Conservation (phyloP, 371 early-diverging fungal species). For the Gilbertella persicaria region DNA sequence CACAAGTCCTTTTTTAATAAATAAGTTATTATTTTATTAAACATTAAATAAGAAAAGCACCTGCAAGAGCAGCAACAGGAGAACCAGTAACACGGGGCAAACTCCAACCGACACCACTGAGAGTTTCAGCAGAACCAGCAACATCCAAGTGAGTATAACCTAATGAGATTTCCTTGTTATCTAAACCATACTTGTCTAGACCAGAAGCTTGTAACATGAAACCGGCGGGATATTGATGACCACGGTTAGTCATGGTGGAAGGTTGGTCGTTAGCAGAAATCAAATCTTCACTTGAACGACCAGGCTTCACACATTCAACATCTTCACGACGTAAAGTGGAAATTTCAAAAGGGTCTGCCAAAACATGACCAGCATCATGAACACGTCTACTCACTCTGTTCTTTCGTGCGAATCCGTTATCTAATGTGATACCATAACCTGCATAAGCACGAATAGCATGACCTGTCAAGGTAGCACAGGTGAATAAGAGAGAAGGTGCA, state of each 20-base stretch:
- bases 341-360: slow-evolving; percentile 84
- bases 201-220: slow-evolving; percentile 84
- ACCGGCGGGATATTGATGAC: slow-evolving; percentile 89
- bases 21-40: neutral
- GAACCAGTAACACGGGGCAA: slow-evolving; percentile 76
- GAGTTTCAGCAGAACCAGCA: slow-evolving; percentile 80
- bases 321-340: slow-evolving; percentile 87
- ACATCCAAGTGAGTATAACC: slow-evolving; percentile 87
- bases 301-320: slow-evolving; percentile 63
- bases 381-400: slow-evolving; percentile 64
- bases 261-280: slow-evolving; percentile 79
- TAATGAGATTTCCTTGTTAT: slow-evolving; percentile 59
- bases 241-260: slow-evolving; percentile 75
- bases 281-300: slow-evolving; percentile 76
- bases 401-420: slow-evolving; percentile 82
- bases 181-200: slow-evolving; percentile 71
- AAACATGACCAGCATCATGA: slow-evolving; percentile 65
- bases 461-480: slow-evolving; percentile 88
- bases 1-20: slow-evolving; percentile 35
- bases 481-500: slow-evolving; percentile 68
- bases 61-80: slow-evolving; percentile 76
- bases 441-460: slow-evolving; percentile 83
- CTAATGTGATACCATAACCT: slow-evolving; percentile 75
- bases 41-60: slow-evolving; percentile 54
- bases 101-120: slow-evolving; percentile 63